These are phyloP conservation scores for Nicotiana noctiflora DNA, from an alignment of 257 asterid species.

Conservation along the genomic window DNA sequence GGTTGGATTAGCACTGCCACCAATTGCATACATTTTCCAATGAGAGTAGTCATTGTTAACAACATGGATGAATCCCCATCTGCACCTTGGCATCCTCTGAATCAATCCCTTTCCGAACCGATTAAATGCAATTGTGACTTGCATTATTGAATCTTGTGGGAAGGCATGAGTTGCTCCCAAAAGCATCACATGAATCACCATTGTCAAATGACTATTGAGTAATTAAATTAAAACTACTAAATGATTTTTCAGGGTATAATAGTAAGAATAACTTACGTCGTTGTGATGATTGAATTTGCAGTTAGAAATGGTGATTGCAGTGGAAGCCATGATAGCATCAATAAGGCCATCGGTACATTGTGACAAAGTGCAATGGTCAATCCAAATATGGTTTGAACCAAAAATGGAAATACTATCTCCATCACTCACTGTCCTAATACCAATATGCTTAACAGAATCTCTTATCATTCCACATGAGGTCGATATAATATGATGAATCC, in stretches of 20 bases:
- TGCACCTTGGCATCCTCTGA: too few relatives aligned
- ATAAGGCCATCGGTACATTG: constrained; percentile 4
- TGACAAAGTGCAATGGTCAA: constrained; percentile 7
- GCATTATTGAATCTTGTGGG: constrained; percentile 39
- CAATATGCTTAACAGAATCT: constrained; percentile 35
- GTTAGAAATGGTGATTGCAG: constrained; percentile 12
- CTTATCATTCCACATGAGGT: constrained; percentile 44
- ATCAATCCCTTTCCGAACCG: constrained; percentile 47
- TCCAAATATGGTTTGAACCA: constrained; percentile 4
- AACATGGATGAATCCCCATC: constrained; percentile 56
- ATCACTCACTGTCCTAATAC: constrained; percentile 45
- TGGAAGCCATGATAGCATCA: constrained; percentile 10
- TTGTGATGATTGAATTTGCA: constrained; percentile 15
- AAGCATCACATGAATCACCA: constrained; percentile 22
- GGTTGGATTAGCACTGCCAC: constrained; percentile 54
- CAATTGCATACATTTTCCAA: constrained; percentile 59
- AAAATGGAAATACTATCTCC: constrained; percentile 27
- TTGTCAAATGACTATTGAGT: not conserved
- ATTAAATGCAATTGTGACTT: constrained; percentile 52
- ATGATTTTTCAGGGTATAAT: not conserved
- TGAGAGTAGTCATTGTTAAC: constrained; percentile 51
- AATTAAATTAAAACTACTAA: not conserved
- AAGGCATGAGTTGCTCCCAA: constrained; percentile 40
- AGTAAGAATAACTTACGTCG: not conserved
- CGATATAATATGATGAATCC: constrained; percentile 40